Conservation (phyloP, 2,329 filamentous ascomycete species). For the Pestalotiopsis sp. region DNA sequence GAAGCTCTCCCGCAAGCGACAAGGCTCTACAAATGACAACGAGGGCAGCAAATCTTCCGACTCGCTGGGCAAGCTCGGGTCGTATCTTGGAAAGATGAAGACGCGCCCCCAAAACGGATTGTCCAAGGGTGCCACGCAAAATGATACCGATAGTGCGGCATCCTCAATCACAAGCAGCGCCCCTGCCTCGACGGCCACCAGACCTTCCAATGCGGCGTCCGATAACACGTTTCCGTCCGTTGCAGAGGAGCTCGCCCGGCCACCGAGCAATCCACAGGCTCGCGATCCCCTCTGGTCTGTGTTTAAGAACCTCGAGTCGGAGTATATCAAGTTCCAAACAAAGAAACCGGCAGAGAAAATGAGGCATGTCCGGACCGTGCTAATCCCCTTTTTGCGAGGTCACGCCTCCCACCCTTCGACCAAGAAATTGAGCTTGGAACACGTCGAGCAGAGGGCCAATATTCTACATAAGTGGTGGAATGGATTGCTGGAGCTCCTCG, state of each 20-base stretch:
- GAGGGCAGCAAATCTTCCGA: constrained; percentile 37
- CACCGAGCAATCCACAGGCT: constrained; percentile 24
- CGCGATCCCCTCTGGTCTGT: constrained; percentile 58
- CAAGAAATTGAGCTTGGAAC: constrained; percentile 69
- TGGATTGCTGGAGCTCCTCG: constrained; percentile 78
- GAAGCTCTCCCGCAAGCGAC: constrained; percentile 33
- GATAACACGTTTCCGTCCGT: constrained; percentile 26
- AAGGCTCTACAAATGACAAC: constrained; percentile 29
- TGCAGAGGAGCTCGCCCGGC: neutral
- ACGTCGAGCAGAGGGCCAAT: constrained; percentile 77
- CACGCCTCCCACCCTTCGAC: constrained; percentile 71
- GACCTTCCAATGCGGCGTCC: constrained; percentile 31
- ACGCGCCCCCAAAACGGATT: constrained; percentile 46
- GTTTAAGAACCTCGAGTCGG: constrained; percentile 57
- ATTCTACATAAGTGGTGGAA: constrained; percentile 93
- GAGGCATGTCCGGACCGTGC: constrained; percentile 69
- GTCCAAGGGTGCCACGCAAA: constrained; percentile 35
- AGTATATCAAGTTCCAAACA: constrained; percentile 61
- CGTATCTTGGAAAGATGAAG: constrained; percentile 56
- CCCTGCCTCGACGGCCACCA: constrained; percentile 40
- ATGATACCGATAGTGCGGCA: constrained; percentile 41
- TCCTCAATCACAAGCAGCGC: constrained; percentile 50
- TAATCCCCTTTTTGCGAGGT: constrained; percentile 77
- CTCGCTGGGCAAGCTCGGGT: constrained; percentile 33
- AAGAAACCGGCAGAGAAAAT: constrained; percentile 77